Percentiles rank a stretch among this genome's conserved stretches.
These are phyloP conservation scores for Lithospermum erythrorhizon DNA, from an alignment of 257 asterid species.

Conservation along the genomic window DNA sequence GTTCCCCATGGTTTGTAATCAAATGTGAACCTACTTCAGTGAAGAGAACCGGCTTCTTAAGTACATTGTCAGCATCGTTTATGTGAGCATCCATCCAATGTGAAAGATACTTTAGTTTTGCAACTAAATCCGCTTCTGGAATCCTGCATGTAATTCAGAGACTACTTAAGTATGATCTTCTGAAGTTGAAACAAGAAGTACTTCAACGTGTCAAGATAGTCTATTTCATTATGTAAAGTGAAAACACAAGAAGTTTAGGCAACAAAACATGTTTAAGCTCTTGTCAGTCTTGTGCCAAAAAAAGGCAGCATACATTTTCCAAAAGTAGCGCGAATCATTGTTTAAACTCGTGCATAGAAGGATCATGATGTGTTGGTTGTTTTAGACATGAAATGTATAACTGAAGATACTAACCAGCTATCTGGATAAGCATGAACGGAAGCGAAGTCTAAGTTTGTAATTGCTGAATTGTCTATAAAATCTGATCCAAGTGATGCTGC, in stretches of 20 bases:
- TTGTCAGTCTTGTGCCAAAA: too few species aligned
- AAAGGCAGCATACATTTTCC: too few species aligned
- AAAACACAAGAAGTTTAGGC: too few species aligned
- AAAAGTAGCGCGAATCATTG: too few species aligned
- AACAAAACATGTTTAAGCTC: too few species aligned
- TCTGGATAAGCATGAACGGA: slow-evolving; percentile 58
- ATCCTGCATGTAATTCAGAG: slow-evolving; percentile 10
- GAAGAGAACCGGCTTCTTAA: slow-evolving; percentile 30
- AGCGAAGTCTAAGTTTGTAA: slow-evolving; percentile 46
- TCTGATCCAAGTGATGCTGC: slow-evolving; percentile 51
- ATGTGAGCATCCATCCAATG: slow-evolving; percentile 29
- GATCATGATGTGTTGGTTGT: too few species aligned
- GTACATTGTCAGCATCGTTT: slow-evolving; percentile 16
- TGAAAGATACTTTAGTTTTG: slow-evolving; percentile 16
- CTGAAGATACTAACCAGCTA: slow-evolving; percentile 33
- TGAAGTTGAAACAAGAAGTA: not conserved
- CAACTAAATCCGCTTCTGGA: slow-evolving; percentile 11
- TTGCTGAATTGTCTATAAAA: slow-evolving; percentile 36
- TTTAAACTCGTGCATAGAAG: too few species aligned
- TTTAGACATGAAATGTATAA: not conserved
- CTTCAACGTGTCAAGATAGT: not conserved
- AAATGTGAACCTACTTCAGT: slow-evolving; percentile 27
- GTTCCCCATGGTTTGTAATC: slow-evolving; percentile 7
- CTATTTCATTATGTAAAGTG: too few species aligned
- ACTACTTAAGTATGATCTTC: not conserved